Conservation (phyloP, 208 protist species). For the Porcisia deanei region DNA sequence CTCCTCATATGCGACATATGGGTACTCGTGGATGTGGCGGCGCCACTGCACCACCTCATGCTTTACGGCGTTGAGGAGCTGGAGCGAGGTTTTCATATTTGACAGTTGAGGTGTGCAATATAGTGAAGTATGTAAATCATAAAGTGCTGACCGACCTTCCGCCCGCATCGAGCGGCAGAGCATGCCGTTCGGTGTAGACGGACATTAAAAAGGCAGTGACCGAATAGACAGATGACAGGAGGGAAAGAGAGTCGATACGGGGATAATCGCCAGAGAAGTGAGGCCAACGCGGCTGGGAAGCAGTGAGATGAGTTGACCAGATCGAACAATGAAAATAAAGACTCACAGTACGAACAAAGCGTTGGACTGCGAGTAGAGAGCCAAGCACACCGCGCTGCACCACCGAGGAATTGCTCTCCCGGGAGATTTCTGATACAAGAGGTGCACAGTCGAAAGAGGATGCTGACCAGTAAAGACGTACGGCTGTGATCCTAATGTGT, state of each 20-base stretch:
- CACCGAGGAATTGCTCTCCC: too few species aligned
- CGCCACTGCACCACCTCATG: conserved; percentile 72
- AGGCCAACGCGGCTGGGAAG: too few species aligned
- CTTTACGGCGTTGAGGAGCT: conserved; percentile 30
- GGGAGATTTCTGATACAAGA: too few species aligned
- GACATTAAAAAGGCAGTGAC: too few species aligned
- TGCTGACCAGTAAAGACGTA: too few species aligned
- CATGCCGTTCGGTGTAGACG: neutral
- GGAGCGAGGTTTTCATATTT: conserved; percentile 11
- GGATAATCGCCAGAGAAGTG: too few species aligned
- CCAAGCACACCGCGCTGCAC: too few species aligned
- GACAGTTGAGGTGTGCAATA: neutral
- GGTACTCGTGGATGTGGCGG: conserved; percentile 73
- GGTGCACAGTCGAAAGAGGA: too few species aligned
- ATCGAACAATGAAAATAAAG: neutral
- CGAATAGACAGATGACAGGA: neutral
- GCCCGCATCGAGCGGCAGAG: neutral
- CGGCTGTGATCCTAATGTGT: too few species aligned
- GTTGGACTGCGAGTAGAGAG: too few species aligned
- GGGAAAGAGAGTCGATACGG: neutral
- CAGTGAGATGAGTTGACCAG: neutral
- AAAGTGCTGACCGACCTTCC: too few species aligned
- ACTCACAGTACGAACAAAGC: too few species aligned
- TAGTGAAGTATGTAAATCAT: neutral
- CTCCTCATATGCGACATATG: conserved; percentile 67